These are phyloP conservation scores for Penicillium mononematosum DNA, from an alignment of 495 filamentous ascomycete species.

Conservation along the genomic window DNA sequence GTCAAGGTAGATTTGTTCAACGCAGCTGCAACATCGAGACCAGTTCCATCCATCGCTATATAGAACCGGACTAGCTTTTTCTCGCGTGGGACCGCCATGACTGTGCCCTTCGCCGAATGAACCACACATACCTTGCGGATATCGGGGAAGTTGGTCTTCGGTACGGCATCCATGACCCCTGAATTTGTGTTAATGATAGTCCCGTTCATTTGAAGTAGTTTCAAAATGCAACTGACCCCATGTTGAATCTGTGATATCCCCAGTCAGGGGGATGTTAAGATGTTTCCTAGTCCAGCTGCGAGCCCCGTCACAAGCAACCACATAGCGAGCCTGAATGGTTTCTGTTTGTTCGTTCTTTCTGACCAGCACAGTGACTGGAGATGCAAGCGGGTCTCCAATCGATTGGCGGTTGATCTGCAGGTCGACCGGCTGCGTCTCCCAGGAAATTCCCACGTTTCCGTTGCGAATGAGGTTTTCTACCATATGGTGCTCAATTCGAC, in stretches of 20 bases:
- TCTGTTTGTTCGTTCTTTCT: not conserved
- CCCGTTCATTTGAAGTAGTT: conserved; percentile 52
- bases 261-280: conserved; percentile 15
- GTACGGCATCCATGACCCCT: conserved; percentile 63
- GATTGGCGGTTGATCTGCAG: too few relatives aligned
- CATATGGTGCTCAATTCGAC: too few relatives aligned
- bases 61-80: conserved; percentile 58
- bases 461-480: too few relatives aligned
- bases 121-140: conserved; percentile 66
- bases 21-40: too few relatives aligned
- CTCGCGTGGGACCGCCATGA: conserved; percentile 74
- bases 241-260: conserved; percentile 5
- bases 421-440: too few relatives aligned
- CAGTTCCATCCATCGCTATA: not conserved
- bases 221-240: conserved; percentile 31
- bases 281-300: conserved; percentile 25
- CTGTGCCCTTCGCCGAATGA: conserved; percentile 62
- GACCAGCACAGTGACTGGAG: not conserved
- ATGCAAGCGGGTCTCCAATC: not conserved
- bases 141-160: conserved; percentile 70
- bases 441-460: too few relatives aligned
- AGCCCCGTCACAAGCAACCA: conserved; percentile 29
- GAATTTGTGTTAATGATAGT: conserved; percentile 55
- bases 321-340: conserved; percentile 28
- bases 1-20: not conserved